These are phyloP conservation scores for Stentor roeselii DNA, from an alignment of 73 alveolate genomes.

Conservation along the genomic window DNA sequence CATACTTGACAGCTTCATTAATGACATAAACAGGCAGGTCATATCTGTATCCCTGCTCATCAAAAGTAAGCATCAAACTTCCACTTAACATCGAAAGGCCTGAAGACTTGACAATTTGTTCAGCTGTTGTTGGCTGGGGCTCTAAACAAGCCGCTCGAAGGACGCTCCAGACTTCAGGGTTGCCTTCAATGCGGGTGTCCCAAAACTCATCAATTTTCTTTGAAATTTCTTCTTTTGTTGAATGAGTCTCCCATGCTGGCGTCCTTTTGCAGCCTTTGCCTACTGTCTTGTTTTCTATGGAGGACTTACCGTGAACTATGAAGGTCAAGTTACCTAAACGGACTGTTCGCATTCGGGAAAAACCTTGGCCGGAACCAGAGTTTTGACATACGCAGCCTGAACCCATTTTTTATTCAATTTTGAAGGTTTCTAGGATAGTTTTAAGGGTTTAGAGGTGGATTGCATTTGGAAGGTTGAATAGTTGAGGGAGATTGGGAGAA, in stretches of 20 bases:
- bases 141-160: slow-evolving; percentile 1
- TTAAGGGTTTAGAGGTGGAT: background rate
- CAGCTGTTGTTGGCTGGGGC: background rate
- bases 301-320: background rate
- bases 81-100: background rate
- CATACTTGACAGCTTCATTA: slow-evolving; percentile 14
- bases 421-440: background rate
- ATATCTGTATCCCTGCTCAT: slow-evolving; percentile 1
- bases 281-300: background rate
- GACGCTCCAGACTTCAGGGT: background rate
- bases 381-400: slow-evolving; percentile 22
- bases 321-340: background rate
- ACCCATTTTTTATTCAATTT: background rate
- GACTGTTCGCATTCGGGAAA: background rate
- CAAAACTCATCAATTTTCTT: slow-evolving; percentile 16
- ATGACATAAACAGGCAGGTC: slow-evolving; percentile 9
- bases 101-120: slow-evolving; percentile 1
- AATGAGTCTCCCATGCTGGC: slow-evolving; percentile 11
- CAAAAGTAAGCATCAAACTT: background rate
- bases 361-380: background rate
- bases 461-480: background rate
- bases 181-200: slow-evolving; percentile 16
- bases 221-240: background rate
- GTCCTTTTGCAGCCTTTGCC: slow-evolving; percentile 23
- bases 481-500: too few species aligned